phyloP scores from a whole-genome alignment of 2,329 filamentous ascomycete genomes.

The Xylaria sp. region DNA sequence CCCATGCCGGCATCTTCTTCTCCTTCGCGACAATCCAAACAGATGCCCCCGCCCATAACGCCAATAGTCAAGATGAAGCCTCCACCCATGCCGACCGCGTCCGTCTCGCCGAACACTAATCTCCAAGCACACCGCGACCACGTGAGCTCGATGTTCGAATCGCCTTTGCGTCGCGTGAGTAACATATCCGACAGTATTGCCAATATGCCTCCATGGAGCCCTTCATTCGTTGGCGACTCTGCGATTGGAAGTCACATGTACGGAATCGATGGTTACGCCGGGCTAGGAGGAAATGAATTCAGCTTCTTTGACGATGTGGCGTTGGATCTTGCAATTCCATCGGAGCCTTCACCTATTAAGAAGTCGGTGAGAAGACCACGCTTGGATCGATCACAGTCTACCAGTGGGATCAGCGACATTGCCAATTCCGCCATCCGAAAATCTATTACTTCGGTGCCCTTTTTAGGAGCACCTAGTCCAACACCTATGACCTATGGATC shows the following conservation, averaged over 20 bases:
- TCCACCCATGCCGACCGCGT: conserved; percentile 69
- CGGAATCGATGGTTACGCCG: conserved; percentile 40
- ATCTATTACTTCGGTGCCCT: conserved; percentile 60
- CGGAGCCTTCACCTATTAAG: conserved; percentile 73
- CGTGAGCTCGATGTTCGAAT: conserved; percentile 78
- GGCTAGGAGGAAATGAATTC: conserved; percentile 67
- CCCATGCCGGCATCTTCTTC: conserved; percentile 72
- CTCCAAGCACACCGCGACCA: conserved; percentile 86
- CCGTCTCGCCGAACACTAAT: conserved; percentile 92
- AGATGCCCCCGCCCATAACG: conserved; percentile 80
- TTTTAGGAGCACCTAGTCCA: conserved; percentile 59
- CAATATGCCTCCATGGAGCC: conserved; percentile 67
- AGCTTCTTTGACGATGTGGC: conserved; percentile 68
- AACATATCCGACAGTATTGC: conserved; percentile 58
- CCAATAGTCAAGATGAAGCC: conserved; percentile 81
- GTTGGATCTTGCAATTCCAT: conserved; percentile 56
- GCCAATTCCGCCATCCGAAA: conserved; percentile 64
- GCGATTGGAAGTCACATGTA: conserved; percentile 64
- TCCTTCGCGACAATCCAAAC: conserved; percentile 66
- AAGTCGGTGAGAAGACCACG: conserved; percentile 68
- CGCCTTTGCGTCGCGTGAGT: conserved; percentile 64
- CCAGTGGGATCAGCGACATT: conserved; percentile 69
- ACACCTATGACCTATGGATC: conserved; percentile 60
- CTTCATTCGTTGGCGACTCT: conserved; percentile 63
- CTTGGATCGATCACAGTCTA: conserved; percentile 71